Conservation (phyloP, 2,329 filamentous ascomycete genomes). For the Aspergillus tubingensis region DNA sequence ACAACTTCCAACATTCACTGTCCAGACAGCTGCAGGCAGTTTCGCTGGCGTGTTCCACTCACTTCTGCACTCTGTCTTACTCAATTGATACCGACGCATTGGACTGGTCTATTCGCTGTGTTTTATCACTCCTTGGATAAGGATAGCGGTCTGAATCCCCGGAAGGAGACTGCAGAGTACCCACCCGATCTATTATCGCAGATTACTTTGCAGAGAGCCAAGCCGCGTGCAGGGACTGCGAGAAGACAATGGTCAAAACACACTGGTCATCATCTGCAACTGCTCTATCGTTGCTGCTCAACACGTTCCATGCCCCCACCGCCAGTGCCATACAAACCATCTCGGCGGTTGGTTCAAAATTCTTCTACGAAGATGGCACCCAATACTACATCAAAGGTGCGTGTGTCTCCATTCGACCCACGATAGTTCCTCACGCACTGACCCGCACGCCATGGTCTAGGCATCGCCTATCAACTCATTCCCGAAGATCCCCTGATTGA, state of each 20-base stretch:
- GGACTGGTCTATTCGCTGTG: background rate
- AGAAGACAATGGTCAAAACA: background rate
- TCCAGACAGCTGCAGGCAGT: background rate
- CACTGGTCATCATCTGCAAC: constrained; percentile 1
- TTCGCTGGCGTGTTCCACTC: background rate
- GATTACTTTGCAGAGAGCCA: background rate
- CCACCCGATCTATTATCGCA: background rate
- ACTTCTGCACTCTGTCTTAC: background rate
- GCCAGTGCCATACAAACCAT: constrained; percentile 56
- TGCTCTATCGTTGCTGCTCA: constrained; percentile 25
- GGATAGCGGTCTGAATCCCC: background rate
- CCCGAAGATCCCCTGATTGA: constrained; percentile 75
- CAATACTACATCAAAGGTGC: constrained; percentile 84
- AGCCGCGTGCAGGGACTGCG: background rate
- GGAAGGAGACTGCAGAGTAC: background rate
- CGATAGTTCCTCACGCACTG: constrained; percentile 10
- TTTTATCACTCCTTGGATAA: background rate
- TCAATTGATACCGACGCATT: background rate
- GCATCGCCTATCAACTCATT: constrained; percentile 70
- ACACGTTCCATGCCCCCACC: constrained; percentile 29
- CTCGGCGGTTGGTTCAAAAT: constrained; percentile 72
- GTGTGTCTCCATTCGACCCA: constrained; percentile 8
- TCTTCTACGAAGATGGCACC: constrained; percentile 77
- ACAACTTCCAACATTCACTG: background rate
- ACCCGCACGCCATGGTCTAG: constrained; percentile 44